phyloP scores from a whole-genome alignment of 805 yeast species.

The Saccharomycopsis guyanensis region DNA sequence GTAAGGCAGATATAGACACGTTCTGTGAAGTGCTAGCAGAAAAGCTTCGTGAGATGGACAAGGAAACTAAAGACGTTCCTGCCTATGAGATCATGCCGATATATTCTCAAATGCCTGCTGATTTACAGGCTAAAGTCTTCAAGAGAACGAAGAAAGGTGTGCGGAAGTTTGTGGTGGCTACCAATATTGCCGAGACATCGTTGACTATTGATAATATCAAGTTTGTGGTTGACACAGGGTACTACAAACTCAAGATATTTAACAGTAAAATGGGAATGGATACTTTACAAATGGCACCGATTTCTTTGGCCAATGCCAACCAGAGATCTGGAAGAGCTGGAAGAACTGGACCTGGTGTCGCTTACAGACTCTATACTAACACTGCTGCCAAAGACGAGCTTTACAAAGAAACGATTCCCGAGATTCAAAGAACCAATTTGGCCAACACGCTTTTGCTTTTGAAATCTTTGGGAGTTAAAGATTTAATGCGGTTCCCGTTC shows the following conservation, averaged over 20 bases:
- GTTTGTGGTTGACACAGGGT: conserved; percentile 92
- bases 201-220: conserved; percentile 90
- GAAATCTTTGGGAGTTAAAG: conserved; percentile 85
- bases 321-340: conserved; percentile 98
- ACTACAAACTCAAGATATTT: conserved; percentile 82
- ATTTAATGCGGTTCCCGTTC: conserved; percentile 73
- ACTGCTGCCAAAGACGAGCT: conserved; percentile 70
- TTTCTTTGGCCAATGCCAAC: conserved; percentile 92
- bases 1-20: conserved; percentile 93
- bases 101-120: conserved; percentile 86
- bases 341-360: conserved; percentile 92
- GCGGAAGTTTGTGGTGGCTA: conserved; percentile 86
- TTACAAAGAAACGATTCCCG: conserved; percentile 78
- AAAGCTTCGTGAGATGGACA: conserved; percentile 47
- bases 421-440: conserved; percentile 82
- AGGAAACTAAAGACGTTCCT: conserved; percentile 28
- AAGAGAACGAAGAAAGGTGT: conserved; percentile 80
- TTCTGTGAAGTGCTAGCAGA: conserved; percentile 69
- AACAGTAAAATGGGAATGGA: conserved; percentile 91
- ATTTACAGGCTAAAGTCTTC: conserved; percentile 80
- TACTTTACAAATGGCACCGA: conserved; percentile 71
- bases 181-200: conserved; percentile 96
- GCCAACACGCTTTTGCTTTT: conserved; percentile 77
- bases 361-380: conserved; percentile 86
- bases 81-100: conserved; percentile 79